These are phyloP conservation scores for Neurospora sp. DNA, from an alignment of 2,329 filamentous ascomycete genomes.

Conservation along the genomic window DNA sequence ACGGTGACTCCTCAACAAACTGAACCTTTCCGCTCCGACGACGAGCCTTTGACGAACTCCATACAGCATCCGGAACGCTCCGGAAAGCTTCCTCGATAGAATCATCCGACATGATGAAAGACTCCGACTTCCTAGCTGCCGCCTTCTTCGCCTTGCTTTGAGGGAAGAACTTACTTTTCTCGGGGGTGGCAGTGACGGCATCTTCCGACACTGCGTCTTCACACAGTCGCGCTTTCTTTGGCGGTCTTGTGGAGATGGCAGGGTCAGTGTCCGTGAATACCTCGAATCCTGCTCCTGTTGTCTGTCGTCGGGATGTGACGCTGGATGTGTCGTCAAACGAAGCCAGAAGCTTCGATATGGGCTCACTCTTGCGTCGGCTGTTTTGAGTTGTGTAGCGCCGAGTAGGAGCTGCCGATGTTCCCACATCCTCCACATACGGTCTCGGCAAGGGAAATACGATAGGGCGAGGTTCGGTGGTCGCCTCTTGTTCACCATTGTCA, in stretches of 20 bases:
- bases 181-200: conserved; percentile 23
- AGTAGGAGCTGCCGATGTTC: conserved; percentile 9
- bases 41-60: conserved; percentile 29
- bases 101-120: conserved; percentile 43
- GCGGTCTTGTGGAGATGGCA: conserved; percentile 28
- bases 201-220: conserved; percentile 27
- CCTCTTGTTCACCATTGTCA: conserved; percentile 36
- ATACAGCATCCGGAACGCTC: conserved; percentile 40
- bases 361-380: conserved; percentile 42
- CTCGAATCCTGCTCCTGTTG: conserved; percentile 18
- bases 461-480: conserved; percentile 38
- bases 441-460: conserved; percentile 49
- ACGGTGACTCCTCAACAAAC: conserved; percentile 33
- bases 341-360: conserved; percentile 34
- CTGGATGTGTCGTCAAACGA: conserved; percentile 3
- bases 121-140: conserved; percentile 27
- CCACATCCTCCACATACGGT: conserved; percentile 39
- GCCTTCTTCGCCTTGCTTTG: conserved; percentile 17
- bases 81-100: conserved; percentile 45
- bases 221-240: conserved; percentile 48
- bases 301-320: conserved; percentile 14
- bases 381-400: conserved; percentile 27
- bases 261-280: conserved; percentile 14
- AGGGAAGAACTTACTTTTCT: conserved; percentile 47
- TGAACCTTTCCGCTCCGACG: conserved; percentile 30